Base-by-base conservation (phyloP, 352 stramenopile species). In the Phytophthora cajani region DNA sequence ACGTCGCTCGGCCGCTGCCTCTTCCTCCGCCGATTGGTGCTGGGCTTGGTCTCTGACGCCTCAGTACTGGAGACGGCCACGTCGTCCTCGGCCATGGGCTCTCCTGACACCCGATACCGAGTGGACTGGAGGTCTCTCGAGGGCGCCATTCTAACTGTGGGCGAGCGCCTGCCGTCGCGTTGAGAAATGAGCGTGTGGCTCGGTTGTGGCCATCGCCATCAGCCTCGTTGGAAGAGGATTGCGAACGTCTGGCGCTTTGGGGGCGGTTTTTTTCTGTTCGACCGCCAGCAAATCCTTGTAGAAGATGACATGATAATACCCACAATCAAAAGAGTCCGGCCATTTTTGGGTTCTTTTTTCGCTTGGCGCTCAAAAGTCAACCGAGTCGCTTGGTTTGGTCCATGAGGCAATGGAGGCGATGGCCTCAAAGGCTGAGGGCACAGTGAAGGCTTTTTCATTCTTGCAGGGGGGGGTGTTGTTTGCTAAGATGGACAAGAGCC, bases 181-280 rank as follows among this genome's bases (percentile, higher is more conserved):
- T 53, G 46, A 53, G 46, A 53, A 53, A 53, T 53, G 46, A 30
- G 46, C 44, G 4, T 16, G 3, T 42, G 11, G 3, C 11, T 42
- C 36, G 36, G 10, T 42, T 14, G 36, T 19, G 17, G 27, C 33
- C 55, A 62, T 52, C 55, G 55, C 55, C 55, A 51, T 62, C 21
- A 62, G 55, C 55, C 16, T 53, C 21, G 36, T 16, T 16, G 36
- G 36, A 42, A 42, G 36, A n/a, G 21, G 36, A 40, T 62, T 51
- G 55, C 36, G 55, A 52, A 14, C 38, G 27, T n/a, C 36, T 30
- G 46, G 46, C 46, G 14, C 44, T 17, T 16, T 42, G 36, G 14
- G 27, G 23, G 16, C 19, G 46, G n/a, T 5, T 16, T 50, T 62
- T 59, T 59, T 59, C 54, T 60, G 54, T 60, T 42, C 54, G 54